Percentiles rank a stretch among this genome's conserved stretches.
phyloP scores from a whole-genome alignment of 495 filamentous ascomycete species.

The Cenococcum geophilum region DNA sequence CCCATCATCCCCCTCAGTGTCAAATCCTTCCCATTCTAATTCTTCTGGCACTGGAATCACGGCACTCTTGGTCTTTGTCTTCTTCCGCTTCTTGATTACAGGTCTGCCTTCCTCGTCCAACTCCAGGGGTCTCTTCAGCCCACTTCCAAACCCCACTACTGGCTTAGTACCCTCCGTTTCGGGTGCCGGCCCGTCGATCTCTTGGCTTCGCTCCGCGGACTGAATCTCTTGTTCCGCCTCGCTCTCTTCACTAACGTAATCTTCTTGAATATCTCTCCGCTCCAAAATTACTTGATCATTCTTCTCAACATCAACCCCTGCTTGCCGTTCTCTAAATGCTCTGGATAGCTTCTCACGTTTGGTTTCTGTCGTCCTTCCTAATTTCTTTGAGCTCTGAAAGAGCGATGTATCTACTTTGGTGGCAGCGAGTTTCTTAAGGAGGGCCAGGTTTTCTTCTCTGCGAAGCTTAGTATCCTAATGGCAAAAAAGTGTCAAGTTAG shows the following conservation, averaged over 20 bases:
- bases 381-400: constrained; percentile 65
- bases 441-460: constrained; percentile 84
- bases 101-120: constrained; percentile 70
- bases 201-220: background rate
- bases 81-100: constrained; percentile 60
- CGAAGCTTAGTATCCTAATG: constrained; percentile 79
- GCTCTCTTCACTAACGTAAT: constrained; percentile 35
- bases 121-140: constrained; percentile 81
- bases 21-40: constrained; percentile 57
- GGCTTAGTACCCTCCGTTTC: background rate
- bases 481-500: background rate
- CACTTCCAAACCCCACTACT: constrained; percentile 54
- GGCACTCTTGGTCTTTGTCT: constrained; percentile 25
- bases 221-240: constrained; percentile 23
- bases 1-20: constrained; percentile 40
- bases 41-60: constrained; percentile 35
- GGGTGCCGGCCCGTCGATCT: too few relatives aligned
- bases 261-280: constrained; percentile 26
- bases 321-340: constrained; percentile 52
- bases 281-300: constrained; percentile 46
- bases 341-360: constrained; percentile 60
- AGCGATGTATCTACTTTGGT: constrained; percentile 75
- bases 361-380: constrained; percentile 61
- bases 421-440: constrained; percentile 74
- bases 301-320: constrained; percentile 50